Percentiles rank a stretch among this genome's conserved stretches.
phyloP scores from a whole-genome alignment of 2,329 filamentous ascomycete species.

The Allantophomopsis lycopodina region DNA sequence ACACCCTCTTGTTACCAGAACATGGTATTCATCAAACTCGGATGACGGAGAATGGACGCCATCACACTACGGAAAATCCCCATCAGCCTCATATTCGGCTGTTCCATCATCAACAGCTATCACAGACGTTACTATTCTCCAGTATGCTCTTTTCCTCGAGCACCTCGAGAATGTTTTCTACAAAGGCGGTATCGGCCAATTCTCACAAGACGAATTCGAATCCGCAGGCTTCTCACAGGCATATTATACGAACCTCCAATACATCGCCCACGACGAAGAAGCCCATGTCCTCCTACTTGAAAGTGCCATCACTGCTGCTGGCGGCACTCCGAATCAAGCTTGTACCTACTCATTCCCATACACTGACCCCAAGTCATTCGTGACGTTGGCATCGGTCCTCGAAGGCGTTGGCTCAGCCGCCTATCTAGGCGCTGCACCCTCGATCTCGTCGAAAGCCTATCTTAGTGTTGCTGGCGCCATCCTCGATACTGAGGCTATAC shows the following conservation, averaged over 20 bases:
- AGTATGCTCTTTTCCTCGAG: constrained; percentile 36
- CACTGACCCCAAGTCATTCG: constrained; percentile 32
- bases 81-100: no score
- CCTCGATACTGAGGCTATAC: constrained; percentile 49
- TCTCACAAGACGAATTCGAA: constrained; percentile 33
- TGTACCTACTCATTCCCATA: constrained; percentile 43
- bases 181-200: constrained; percentile 41
- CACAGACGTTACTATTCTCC: constrained; percentile 19
- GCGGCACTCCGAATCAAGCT: constrained; percentile 34
- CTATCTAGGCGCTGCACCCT: constrained; percentile 48
- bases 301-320: constrained; percentile 27
- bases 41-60: no score
- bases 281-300: constrained; percentile 44
- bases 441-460: constrained; percentile 41
- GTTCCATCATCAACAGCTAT: no score
- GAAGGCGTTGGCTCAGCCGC: constrained; percentile 44
- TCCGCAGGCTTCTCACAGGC: constrained; percentile 32
- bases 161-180: constrained; percentile 53
- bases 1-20: no score
- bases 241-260: constrained; percentile 44
- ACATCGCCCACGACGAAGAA: constrained; percentile 40
- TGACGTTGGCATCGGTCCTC: constrained; percentile 37
- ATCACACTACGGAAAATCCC: no score
- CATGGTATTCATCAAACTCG: no score
- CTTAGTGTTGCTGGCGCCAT: constrained; percentile 49